Evolutionary conservation across 768 basidiomycete genomes (phyloP).

Genomic region (Amanita rimosa): DNA sequence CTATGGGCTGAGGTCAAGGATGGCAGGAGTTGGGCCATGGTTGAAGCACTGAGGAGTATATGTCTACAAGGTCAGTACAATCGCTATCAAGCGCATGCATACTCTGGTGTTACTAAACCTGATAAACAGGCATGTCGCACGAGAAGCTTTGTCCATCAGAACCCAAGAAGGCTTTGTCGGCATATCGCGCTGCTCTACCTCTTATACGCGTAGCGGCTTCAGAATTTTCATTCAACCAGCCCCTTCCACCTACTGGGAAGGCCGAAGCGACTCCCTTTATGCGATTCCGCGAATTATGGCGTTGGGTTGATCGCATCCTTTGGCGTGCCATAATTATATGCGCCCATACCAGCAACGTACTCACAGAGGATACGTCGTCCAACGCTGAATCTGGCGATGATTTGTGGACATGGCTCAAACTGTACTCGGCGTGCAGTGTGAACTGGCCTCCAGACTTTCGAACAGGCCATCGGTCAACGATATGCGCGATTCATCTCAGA

Average conservation of each 20-base stretch:
- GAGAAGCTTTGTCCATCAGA: constrained; percentile 47
- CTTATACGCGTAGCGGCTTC: constrained; percentile 38
- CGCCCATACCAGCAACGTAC: constrained; percentile 23
- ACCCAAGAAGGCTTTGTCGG: constrained; percentile 37
- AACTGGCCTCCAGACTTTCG: constrained; percentile 79
- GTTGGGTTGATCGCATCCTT: constrained; percentile 76
- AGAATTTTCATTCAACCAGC: constrained; percentile 27
- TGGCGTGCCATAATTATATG: constrained; percentile 69
- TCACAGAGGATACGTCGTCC: constrained; percentile 6
- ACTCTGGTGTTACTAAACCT: neutral
- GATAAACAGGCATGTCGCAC: constrained; percentile 57
- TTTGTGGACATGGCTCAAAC: constrained; percentile 53
- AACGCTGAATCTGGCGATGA: constrained; percentile 16
- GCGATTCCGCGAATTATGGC: constrained; percentile 73
- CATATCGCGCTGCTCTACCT: constrained; percentile 44
- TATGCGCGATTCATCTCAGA: constrained; percentile 62
- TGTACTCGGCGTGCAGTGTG: constrained; percentile 48
- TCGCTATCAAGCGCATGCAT: neutral
- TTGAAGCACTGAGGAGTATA: constrained; percentile 63
- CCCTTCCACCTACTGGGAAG: constrained; percentile 18
- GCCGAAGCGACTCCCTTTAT: constrained; percentile 45
- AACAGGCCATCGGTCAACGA: constrained; percentile 58
- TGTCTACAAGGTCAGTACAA: constrained; percentile 60
- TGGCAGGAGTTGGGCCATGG: constrained; percentile 61
- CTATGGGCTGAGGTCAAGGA: constrained; percentile 48